Base-by-base conservation (phyloP, 306 rosid species). In the Canavalia ensiformis region DNA sequence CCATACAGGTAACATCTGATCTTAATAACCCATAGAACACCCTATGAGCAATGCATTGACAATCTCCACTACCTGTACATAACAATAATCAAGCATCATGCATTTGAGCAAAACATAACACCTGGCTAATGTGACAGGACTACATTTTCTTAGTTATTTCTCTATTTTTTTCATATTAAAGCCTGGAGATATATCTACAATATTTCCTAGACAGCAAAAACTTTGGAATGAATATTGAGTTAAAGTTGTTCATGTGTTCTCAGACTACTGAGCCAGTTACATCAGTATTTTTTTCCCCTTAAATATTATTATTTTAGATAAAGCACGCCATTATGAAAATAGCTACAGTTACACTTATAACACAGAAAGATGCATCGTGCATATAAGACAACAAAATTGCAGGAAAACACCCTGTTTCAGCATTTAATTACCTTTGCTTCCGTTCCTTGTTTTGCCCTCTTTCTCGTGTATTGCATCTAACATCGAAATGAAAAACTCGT, bases 401-500 rank as follows among this genome's bases (percentile, higher is more conserved):
- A 73, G 55, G 62, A 50, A 67, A 85, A 65, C 28, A 42, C 55
- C 47, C 66, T 45, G 51, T 72, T 34, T 81, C 52, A 75, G 50
- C 31, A 33, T 49, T 33, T 67, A 35, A 70, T 74, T 90, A 94
- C 97, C 98, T 94, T 72, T 83, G 82, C 79, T 88, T 79, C 83
- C 86, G 13, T 86, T 92, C 83, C 56, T 85, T 74, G 87, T 37
- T 85, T 86, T 88, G 76, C 80, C 84, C 89, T 90, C 97, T 84
- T 90, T 91, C 84, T 93, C 97, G 46, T 95, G 99, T 82, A 93
- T 90, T 75, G 95, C 93, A 82, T 95, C 98, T 76, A 95, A 90
- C 82, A 91, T 74, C 34, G 99, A 93, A 83, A 95, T 95, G 95
- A 95, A 95, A 85, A 95, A 95, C 59, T 95, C 99, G 51, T 95